Evolutionary conservation across 495 filamentous ascomycete species (phyloP), one percentile per base, ranked within the genome.

Genomic region (Hyaloscypha finlandica): DNA sequence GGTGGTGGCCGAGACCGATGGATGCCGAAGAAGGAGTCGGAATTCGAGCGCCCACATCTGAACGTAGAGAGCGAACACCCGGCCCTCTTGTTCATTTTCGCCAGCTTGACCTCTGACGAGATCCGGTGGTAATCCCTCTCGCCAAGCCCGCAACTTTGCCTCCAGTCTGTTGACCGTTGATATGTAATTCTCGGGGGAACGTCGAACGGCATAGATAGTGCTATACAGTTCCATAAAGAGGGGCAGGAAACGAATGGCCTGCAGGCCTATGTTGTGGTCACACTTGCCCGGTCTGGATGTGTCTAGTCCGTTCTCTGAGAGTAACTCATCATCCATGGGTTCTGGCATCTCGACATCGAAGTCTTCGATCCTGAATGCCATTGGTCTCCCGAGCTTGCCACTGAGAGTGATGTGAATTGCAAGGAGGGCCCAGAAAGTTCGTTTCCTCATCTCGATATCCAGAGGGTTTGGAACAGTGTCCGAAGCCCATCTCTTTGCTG

Each of bases 281-380:
- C 91, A 93, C 68, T 83, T 81, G 64, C 82, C 85, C 59, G 76
- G 74, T 73, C 75, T 81, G 20, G 75, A 74, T 22, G 81, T 80
- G 60, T 84, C 76, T 20, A 82, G 74, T 12, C 83, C 79, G 16
- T 81, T 75, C 30, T 89, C 84, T 1, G 79, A 77, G 6, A 88
- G 81, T 37, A 87, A 80, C 68, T 90, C 85, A 72, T 94, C 91
- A 66, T 88, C 78, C 57, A 93, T 79, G 19, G 84, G 74, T 59
- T 90, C 83, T 1, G 90, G 92, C 32, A 92, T 83, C 67, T 92
- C 91, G 53, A 89, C 83, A 72, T 94, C 92, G 71, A 90, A 87
- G 71, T 94, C 91, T 42, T 90, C 86, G 12, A 85, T 64, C 30
- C 85, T 80, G 20, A 94, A 78, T 2, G 88, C 81, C 88, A 93